Evolutionary conservation across 495 filamentous ascomycete genomes (phyloP).

Genomic region (Talaromyces proteolyticus): DNA sequence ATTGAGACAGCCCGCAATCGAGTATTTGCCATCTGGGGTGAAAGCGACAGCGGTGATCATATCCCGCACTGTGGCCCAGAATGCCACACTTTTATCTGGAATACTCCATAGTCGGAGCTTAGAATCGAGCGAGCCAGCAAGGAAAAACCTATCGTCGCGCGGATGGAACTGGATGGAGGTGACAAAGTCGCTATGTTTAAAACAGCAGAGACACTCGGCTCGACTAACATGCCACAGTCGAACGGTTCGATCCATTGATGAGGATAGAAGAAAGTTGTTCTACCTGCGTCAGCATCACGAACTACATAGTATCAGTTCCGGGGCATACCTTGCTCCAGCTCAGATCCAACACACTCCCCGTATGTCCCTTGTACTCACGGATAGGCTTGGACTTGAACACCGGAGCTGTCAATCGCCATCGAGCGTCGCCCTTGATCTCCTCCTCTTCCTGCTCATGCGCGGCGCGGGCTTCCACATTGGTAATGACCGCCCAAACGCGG

Average conservation of each 20-base stretch:
- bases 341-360: conserved; percentile 79
- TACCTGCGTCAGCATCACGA: conserved; percentile 12
- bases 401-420: conserved; percentile 68
- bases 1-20: conserved; percentile 83
- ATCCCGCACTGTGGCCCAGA: conserved; percentile 74
- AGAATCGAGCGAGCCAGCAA: conserved; percentile 91
- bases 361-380: conserved; percentile 79
- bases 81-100: conserved; percentile 91
- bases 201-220: conserved; percentile 84
- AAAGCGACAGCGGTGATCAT: conserved; percentile 93
- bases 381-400: conserved; percentile 80
- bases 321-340: conserved; percentile 86
- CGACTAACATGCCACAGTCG: conserved; percentile 88
- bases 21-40: conserved; percentile 82
- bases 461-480: conserved; percentile 71
- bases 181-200: conserved; percentile 95
- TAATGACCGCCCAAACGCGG: conserved; percentile 85
- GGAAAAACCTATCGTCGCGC: conserved; percentile 90
- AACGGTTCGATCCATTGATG: conserved; percentile 98
- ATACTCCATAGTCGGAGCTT: conserved; percentile 95
- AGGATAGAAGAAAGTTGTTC: conserved; percentile 96
- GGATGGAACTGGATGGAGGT: conserved; percentile 95
- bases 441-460: conserved; percentile 67
- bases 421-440: conserved; percentile 38
- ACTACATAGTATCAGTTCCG: no score